phyloP scores from a whole-genome alignment of 2,329 filamentous ascomycete species.

The Bimuria novae-zelandiae region DNA sequence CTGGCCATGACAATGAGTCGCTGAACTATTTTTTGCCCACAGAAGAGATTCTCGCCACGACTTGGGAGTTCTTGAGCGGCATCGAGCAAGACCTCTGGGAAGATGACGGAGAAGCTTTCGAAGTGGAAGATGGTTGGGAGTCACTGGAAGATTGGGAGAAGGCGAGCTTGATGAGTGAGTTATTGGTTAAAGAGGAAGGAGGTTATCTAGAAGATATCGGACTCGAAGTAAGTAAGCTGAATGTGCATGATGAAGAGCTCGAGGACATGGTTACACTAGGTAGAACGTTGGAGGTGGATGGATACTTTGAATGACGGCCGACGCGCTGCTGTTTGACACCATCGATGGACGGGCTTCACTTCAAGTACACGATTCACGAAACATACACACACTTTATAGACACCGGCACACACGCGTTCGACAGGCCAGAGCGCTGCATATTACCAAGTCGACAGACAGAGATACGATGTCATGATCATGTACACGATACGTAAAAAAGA shows the following conservation, averaged over 20 bases:
- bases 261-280: constrained; percentile 28
- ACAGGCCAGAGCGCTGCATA: background rate
- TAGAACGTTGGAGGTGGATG: constrained; percentile 10
- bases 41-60: constrained; percentile 34
- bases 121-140: constrained; percentile 21
- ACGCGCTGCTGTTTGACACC: background rate
- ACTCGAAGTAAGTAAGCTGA: constrained; percentile 9
- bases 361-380: constrained; percentile 1
- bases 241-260: constrained; percentile 24
- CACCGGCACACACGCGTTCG: background rate
- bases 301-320: background rate
- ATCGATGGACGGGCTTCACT: background rate
- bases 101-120: constrained; percentile 25
- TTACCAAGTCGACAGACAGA: background rate
- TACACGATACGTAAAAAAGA: background rate
- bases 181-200: constrained; percentile 9
- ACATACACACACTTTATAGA: background rate
- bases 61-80: constrained; percentile 42
- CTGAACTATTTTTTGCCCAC: constrained; percentile 39
- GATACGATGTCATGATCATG: background rate
- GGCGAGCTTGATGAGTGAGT: constrained; percentile 25
- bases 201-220: background rate
- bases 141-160: constrained; percentile 28
- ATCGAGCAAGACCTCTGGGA: constrained; percentile 42
- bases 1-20: constrained; percentile 33